Base-by-base conservation (phyloP, 306 rosid genomes). In the Parietaria judaica region DNA sequence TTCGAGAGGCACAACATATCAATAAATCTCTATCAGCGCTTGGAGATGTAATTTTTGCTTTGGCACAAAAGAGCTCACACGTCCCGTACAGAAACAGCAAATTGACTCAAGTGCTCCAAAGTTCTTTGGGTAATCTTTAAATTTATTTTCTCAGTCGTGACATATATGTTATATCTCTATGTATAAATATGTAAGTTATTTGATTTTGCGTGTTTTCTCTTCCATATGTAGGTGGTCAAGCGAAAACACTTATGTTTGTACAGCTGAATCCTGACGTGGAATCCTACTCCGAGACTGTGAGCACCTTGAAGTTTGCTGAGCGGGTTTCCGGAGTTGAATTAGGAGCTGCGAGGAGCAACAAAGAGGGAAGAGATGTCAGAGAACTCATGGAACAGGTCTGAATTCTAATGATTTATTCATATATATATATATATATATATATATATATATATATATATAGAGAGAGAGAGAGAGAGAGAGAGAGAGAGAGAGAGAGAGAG, bases 1-100 rank as follows among this genome's bases (percentile, higher is more conserved):
- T 94, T 63, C 87, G 84, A 80, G 99, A 94, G 86, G 99, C 99
- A 54, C 99, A 94, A n/a, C 90, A 94, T 65, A 94, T 94, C 76
- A 94, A 94, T 72, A 94, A 84, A 65, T 94, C 99, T 59, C 67
- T 94, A 60, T 94, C 97, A 44, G 97, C 99, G 50, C 99, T 94
- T 36, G 99, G 99, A 70, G 99, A 94, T 81, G 99, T 94, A 41
- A 89, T 94, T 60, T 88, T 70, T 86, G 95, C 99, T 81, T 82
- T 94, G 39, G 81, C 99, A 15, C 97, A 88, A 67, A 94, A 89
- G 94, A 84, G 70, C 71, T 6, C 84, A 35, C 99, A 94, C 52
- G 95, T 94, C 45, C 99, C 99, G 3, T 94, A 94, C 54, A 80
- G 99, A 84, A 94, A 94, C 73, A 94, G 99, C 80, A 94, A 94